These are phyloP conservation scores for Raphanus sativus DNA, from an alignment of 345 rosid genomes.

Conservation along the genomic window DNA sequence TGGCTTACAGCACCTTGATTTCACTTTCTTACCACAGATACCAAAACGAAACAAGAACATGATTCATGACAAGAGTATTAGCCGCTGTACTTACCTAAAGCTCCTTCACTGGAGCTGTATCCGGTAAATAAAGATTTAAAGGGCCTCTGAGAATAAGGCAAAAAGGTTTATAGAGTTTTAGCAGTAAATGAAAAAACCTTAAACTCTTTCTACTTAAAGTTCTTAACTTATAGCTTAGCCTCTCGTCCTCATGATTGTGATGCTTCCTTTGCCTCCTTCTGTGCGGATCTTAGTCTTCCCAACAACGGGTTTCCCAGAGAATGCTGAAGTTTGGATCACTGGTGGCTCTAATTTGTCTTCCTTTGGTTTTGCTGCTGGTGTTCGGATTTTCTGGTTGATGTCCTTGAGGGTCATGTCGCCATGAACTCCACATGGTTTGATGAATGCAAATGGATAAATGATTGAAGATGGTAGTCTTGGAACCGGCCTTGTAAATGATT, in stretches of 20 bases:
- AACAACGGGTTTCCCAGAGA: conserved; percentile 98
- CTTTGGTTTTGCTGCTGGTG: conserved; percentile 65
- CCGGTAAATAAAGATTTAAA: conserved; percentile 13
- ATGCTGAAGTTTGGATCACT: conserved; percentile 84
- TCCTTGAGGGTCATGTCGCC: conserved; percentile 95
- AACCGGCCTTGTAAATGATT: conserved; percentile 61
- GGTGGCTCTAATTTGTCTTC: conserved; percentile 52
- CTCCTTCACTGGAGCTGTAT: conserved; percentile 22
- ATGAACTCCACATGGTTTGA: conserved; percentile 87
- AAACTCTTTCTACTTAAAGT: neutral
- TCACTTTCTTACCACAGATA: conserved; percentile 12
- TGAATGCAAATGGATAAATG: conserved; percentile 85
- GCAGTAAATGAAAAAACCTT: neutral
- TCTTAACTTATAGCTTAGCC: conserved; percentile 45
- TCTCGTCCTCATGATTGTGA: conserved; percentile 93
- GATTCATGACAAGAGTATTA: conserved; percentile 19
- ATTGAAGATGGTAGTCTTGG: conserved; percentile 74
- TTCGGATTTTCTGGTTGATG: conserved; percentile 79
- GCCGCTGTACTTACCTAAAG: conserved; percentile 31
- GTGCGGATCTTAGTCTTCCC: conserved; percentile 96
- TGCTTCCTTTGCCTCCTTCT: conserved; percentile 98
- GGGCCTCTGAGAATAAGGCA: conserved; percentile 39
- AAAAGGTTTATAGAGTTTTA: conserved; percentile 12
- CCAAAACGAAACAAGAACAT: conserved; percentile 26
- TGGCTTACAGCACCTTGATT: conserved; percentile 9